Evolutionary conservation across 2,329 filamentous ascomycete genomes (phyloP).

Genomic region (Nannizziopsis arthrosporioides): DNA sequence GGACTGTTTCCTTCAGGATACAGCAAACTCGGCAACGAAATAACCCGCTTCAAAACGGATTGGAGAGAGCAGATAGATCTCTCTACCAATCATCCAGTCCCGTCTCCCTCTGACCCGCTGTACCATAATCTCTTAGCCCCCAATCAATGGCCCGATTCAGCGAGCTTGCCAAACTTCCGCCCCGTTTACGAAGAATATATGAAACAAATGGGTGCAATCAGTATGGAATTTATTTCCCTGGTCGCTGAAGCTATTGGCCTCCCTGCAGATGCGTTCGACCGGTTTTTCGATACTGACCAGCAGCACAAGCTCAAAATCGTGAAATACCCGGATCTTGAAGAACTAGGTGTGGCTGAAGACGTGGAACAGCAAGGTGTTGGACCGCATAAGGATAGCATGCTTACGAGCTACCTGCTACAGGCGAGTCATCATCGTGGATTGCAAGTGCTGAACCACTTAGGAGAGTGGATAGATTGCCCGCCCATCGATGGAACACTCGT

Average conservation of each 20-base stretch:
- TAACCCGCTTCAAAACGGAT: constrained; percentile 62
- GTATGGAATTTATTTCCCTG: constrained; percentile 62
- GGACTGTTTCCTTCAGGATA: constrained; percentile 18
- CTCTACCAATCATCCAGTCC: constrained; percentile 62
- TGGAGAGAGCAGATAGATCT: constrained; percentile 81
- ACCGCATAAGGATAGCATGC: constrained; percentile 76
- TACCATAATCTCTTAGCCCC: constrained; percentile 68
- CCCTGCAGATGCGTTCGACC: constrained; percentile 56
- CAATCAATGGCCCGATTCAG: constrained; percentile 62
- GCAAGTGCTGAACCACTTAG: constrained; percentile 69
- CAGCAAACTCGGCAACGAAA: constrained; percentile 43
- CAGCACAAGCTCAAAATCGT: constrained; percentile 88
- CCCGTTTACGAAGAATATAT: constrained; percentile 64
- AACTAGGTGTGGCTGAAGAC: constrained; percentile 42
- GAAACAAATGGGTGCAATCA: constrained; percentile 58
- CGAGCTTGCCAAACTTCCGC: constrained; percentile 55
- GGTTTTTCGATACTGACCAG: constrained; percentile 59
- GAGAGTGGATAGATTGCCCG: constrained; percentile 71
- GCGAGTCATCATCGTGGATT: constrained; percentile 63
- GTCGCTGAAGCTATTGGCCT: constrained; percentile 76
- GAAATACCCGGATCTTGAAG: constrained; percentile 64
- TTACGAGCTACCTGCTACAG: constrained; percentile 70
- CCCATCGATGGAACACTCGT: constrained; percentile 67
- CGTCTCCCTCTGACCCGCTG: constrained; percentile 49
- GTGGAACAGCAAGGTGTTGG: constrained; percentile 49